phyloP scores from a whole-genome alignment of 1,139 yeast genomes.

The Pneumocystis jirovecii region DNA sequence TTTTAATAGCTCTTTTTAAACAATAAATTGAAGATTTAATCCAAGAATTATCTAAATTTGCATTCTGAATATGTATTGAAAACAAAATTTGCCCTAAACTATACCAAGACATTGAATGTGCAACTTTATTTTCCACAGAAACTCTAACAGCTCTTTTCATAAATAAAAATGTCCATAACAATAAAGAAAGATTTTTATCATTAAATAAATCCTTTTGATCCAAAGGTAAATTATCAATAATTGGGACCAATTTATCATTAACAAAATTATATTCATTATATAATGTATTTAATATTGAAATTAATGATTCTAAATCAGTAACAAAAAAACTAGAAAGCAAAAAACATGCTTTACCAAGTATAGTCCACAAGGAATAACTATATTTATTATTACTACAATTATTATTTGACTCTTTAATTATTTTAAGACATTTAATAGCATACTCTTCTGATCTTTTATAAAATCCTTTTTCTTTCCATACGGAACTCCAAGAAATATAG shows the following conservation, averaged over 20 bases:
- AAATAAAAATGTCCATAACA: slow-evolving; percentile 13
- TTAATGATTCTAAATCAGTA: background rate
- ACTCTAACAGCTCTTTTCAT: slow-evolving; percentile 21
- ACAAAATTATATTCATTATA: background rate
- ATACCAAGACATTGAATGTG: slow-evolving; percentile 42
- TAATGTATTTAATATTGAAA: slow-evolving; percentile 1
- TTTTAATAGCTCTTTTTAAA: slow-evolving; percentile 51
- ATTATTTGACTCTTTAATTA: slow-evolving; percentile 8
- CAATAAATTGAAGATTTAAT: slow-evolving; percentile 40
- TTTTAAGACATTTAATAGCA: slow-evolving; percentile 31
- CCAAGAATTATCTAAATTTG: slow-evolving; percentile 18
- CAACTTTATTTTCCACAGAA: slow-evolving; percentile 22
- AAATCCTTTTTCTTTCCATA: slow-evolving; percentile 45
- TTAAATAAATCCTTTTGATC: background rate
- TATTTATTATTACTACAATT: background rate
- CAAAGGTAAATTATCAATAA: background rate
- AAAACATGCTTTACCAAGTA: background rate
- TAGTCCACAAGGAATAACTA: background rate
- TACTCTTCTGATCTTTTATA: slow-evolving; percentile 46
- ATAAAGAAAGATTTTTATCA: background rate
- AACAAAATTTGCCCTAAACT: slow-evolving; percentile 58
- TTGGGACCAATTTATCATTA: background rate
- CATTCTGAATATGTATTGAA: slow-evolving; percentile 27
- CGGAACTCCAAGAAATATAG: slow-evolving; percentile 38
- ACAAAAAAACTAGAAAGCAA: background rate